A percentile compares a stretch with the other conserved stretches of the same genome.
These are phyloP conservation scores for Aspergillus versicolor DNA, from an alignment of 2,329 filamentous ascomycete genomes.

Conservation along the genomic window DNA sequence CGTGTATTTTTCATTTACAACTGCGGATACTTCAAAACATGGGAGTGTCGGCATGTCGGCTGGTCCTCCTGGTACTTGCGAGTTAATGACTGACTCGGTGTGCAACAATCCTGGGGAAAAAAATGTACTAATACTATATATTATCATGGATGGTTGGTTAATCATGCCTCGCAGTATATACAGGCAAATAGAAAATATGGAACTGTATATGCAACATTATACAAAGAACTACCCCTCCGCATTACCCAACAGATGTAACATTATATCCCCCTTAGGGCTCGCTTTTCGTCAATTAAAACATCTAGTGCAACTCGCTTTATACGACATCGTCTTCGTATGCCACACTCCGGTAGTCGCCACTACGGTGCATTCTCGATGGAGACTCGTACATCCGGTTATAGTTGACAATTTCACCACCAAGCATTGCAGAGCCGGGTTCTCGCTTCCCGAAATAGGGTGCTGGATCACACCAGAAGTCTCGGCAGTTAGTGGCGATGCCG, in stretches of 20 bases:
- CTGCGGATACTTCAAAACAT: not conserved
- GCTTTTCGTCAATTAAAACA: not conserved
- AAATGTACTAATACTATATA: not conserved
- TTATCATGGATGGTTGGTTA: not conserved
- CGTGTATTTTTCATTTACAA: not conserved
- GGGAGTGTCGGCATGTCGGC: too few species aligned
- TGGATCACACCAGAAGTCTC: conserved; percentile 94
- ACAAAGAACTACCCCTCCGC: conserved; percentile 9
- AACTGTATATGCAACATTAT: conserved; percentile 18
- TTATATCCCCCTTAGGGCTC: conserved; percentile 7
- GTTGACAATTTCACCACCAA: conserved; percentile 78
- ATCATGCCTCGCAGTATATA: conserved; percentile 3
- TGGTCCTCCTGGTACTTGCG: not conserved
- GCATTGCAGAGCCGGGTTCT: conserved; percentile 69
- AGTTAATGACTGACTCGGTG: not conserved
- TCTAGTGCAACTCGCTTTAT: not conserved
- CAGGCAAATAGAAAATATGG: not conserved
- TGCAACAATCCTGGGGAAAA: not conserved
- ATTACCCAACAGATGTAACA: conserved; percentile 13
- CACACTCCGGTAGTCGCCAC: conserved; percentile 61
- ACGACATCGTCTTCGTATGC: conserved; percentile 35
- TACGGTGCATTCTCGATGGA: conserved; percentile 62
- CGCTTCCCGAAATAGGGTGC: conserved; percentile 75
- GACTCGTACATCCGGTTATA: conserved; percentile 89
- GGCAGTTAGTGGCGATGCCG: conserved; percentile 84